Percentiles rank a stretch among this genome's conserved stretches.
phyloP scores from a whole-genome alignment of 1,284 basidiomycete genomes.

The Neotropicomus parvogracilis region DNA sequence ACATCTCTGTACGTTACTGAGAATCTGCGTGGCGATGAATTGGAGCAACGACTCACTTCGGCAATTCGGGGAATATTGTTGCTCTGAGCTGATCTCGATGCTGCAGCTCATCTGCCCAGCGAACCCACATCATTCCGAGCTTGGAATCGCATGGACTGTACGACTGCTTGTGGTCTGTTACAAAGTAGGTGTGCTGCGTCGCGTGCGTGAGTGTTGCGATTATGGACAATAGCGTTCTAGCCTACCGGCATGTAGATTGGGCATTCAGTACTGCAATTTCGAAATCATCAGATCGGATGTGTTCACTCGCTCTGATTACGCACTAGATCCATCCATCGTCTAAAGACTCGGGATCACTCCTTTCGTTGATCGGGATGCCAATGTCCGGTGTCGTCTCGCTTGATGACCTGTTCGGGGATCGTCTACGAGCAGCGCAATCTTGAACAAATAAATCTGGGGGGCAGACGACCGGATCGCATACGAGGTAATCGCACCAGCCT shows the following conservation, averaged over 20 bases:
- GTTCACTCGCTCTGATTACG: constrained; percentile 19
- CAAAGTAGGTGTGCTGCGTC: constrained; percentile 53
- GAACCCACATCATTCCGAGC: constrained; percentile 20
- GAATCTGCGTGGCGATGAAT: background rate
- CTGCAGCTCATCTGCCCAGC: constrained; percentile 49
- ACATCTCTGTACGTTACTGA: constrained; percentile 34
- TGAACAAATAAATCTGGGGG: constrained; percentile 45
- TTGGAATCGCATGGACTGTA: constrained; percentile 26
- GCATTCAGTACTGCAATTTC: constrained; percentile 38
- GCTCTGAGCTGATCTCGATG: constrained; percentile 44
- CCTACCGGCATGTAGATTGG: constrained; percentile 52
- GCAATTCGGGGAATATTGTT: constrained; percentile 47
- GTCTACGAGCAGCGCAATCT: constrained; percentile 25
- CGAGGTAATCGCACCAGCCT: constrained; percentile 63
- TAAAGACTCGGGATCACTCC: constrained; percentile 49
- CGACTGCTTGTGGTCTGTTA: constrained; percentile 58
- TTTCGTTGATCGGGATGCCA: constrained; percentile 40
- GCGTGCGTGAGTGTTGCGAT: constrained; percentile 1
- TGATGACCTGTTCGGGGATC: constrained; percentile 3
- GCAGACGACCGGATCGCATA: constrained; percentile 47
- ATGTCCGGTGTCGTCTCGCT: constrained; percentile 19
- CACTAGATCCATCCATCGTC: constrained; percentile 54
- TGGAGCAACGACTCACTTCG: constrained; percentile 35
- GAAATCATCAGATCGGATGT: constrained; percentile 12
- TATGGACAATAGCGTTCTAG: background rate